These are phyloP conservation scores for Scedosporium apiospermum DNA, from an alignment of 2,329 filamentous ascomycete genomes.

Conservation along the genomic window DNA sequence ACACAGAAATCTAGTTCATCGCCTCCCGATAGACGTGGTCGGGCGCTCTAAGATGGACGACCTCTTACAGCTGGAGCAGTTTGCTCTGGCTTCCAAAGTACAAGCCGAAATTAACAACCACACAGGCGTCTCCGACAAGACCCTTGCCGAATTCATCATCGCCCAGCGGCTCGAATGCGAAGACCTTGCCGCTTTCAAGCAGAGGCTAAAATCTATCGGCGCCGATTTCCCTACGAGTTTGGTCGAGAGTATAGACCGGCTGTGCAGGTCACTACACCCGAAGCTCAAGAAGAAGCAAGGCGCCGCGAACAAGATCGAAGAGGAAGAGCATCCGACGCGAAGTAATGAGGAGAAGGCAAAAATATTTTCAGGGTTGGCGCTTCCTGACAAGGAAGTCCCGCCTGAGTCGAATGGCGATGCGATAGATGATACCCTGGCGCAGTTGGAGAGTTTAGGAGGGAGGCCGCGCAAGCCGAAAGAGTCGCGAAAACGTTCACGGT, in stretches of 20 bases:
- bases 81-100: constrained; percentile 91
- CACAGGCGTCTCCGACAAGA: constrained; percentile 84
- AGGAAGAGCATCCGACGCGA: constrained; percentile 1
- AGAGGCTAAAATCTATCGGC: constrained; percentile 63
- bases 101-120: constrained; percentile 93
- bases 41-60: constrained; percentile 61
- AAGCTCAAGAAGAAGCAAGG: constrained; percentile 59
- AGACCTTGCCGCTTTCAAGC: constrained; percentile 64
- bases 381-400: constrained; percentile 62
- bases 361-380: constrained; percentile 81
- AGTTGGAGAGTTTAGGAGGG: constrained; percentile 63
- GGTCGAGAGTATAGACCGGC: constrained; percentile 81
- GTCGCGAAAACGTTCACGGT: constrained; percentile 42
- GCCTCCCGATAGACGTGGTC: too few species aligned
- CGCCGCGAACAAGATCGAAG: not conserved
- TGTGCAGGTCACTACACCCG: constrained; percentile 85
- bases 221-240: constrained; percentile 78
- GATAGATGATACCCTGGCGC: constrained; percentile 86
- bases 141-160: constrained; percentile 92
- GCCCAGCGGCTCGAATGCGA: constrained; percentile 73
- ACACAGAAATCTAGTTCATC: too few species aligned
- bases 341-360: constrained; percentile 55
- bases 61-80: constrained; percentile 78
- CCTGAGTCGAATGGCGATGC: constrained; percentile 44
- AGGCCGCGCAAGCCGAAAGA: constrained; percentile 48